A percentile compares a stretch with the other conserved stretches of the same genome.
Conservation (phyloP, 352 stramenopile genomes). For the Plasmopara muralis region DNA sequence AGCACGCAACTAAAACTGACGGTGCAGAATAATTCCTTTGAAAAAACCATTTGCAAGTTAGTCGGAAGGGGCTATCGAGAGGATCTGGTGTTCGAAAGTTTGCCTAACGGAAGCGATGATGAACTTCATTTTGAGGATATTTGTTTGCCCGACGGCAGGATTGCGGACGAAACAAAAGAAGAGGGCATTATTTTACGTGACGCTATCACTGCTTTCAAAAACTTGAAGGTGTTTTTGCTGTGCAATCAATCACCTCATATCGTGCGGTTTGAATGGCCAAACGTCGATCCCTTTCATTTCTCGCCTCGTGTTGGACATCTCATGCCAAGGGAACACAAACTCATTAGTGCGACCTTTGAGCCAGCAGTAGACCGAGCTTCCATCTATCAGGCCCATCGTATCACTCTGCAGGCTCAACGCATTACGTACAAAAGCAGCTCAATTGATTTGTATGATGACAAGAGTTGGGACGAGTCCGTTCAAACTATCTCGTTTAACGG, state of each 20-base stretch:
- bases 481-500: conserved; percentile 51
- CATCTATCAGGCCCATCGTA: too few species aligned
- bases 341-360: conserved; percentile 71
- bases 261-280: conserved; percentile 60
- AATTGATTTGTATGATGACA: conserved; percentile 15
- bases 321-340: conserved; percentile 44
- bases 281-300: conserved; percentile 58
- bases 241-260: too few species aligned
- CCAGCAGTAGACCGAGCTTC: conserved; percentile 11
- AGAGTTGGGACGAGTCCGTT: conserved; percentile 77
- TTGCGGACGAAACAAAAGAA: conserved; percentile 1
- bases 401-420: conserved; percentile 25
- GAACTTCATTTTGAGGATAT: conserved; percentile 86
- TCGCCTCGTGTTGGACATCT: conserved; percentile 68
- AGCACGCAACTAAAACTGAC: conserved; percentile 64
- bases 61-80: too few species aligned
- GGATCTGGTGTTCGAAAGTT: conserved; percentile 59
- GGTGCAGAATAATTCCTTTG: conserved; percentile 89
- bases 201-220: conserved; percentile 3
- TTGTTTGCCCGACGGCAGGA: conserved; percentile 25
- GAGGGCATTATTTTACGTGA: neutral
- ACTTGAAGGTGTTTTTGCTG: too few species aligned
- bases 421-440: conserved; percentile 41
- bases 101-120: conserved; percentile 67
- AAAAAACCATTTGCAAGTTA: conserved; percentile 63